Conservation (phyloP, 1,284 basidiomycete species). For the Sanghuangporus sanghuang region DNA sequence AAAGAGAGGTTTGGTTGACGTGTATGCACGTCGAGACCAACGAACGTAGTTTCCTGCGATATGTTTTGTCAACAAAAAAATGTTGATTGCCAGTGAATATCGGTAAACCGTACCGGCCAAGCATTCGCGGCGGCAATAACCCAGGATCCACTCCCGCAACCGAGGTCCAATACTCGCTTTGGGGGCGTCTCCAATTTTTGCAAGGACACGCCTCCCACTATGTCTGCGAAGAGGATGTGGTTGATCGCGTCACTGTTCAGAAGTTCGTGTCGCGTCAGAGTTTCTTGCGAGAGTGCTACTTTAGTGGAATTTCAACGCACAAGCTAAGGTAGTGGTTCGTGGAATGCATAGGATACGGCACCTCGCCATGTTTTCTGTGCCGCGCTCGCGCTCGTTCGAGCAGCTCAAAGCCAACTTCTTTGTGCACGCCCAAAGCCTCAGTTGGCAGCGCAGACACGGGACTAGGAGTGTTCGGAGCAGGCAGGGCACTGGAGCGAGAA, state of each 20-base stretch:
- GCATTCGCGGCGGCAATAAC: slow-evolving; percentile 56
- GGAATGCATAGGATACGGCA: slow-evolving; percentile 51
- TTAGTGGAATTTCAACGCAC: slow-evolving; percentile 33
- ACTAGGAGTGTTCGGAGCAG: slow-evolving; percentile 10
- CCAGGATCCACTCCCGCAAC: slow-evolving; percentile 80
- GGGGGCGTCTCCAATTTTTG: slow-evolving; percentile 50
- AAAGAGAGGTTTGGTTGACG: slow-evolving; percentile 51
- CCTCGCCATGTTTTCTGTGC: slow-evolving; percentile 40
- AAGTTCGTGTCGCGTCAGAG: not conserved
- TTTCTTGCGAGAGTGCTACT: not conserved
- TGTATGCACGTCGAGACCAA: slow-evolving; percentile 53
- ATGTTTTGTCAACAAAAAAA: not conserved
- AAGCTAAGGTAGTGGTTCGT: slow-evolving; percentile 45
- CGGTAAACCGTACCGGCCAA: slow-evolving; percentile 49
- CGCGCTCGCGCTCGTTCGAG: slow-evolving; percentile 33
- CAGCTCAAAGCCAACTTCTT: slow-evolving; percentile 42
- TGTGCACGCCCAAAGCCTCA: slow-evolving; percentile 26
- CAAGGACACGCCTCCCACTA: slow-evolving; percentile 44
- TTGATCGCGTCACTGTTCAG: slow-evolving; percentile 63
- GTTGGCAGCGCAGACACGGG: slow-evolving; percentile 7
- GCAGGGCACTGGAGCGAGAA: slow-evolving; percentile 5
- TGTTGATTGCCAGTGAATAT: slow-evolving; percentile 6
- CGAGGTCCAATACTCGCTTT: slow-evolving; percentile 58
- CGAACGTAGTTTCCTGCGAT: slow-evolving; percentile 44
- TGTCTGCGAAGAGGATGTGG: slow-evolving; percentile 51